Conservation (phyloP, 139 green algal species). For the Picochlorum sp. region DNA sequence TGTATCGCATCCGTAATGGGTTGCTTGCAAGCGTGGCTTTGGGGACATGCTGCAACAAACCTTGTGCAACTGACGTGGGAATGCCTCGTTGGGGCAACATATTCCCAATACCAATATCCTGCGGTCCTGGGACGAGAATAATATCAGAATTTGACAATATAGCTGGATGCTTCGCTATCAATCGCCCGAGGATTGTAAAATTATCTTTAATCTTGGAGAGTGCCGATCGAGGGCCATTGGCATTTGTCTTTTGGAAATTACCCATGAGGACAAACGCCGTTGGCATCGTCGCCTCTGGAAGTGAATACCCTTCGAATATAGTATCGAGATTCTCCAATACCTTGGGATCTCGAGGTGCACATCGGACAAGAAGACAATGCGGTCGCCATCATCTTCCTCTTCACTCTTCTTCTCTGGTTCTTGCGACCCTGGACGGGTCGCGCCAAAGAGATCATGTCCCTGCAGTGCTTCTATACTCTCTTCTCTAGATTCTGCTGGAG, state of each 20-base stretch:
- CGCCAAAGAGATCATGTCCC: conserved; percentile 79
- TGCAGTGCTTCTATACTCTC: conserved; percentile 47
- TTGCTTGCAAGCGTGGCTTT: conserved; percentile 65
- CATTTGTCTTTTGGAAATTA: conserved; percentile 64
- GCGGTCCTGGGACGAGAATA: conserved; percentile 76
- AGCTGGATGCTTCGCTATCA: conserved; percentile 53
- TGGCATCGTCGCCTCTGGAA: conserved; percentile 43
- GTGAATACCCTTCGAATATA: conserved; percentile 62
- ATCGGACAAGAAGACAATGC: conserved; percentile 72
- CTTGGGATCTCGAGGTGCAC: conserved; percentile 69
- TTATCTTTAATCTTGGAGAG: conserved; percentile 39
- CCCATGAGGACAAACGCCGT: conserved; percentile 78
- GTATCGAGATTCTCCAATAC: conserved; percentile 47
- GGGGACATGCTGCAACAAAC: conserved; percentile 46
- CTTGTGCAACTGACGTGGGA: conserved; percentile 38
- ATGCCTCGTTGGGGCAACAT: conserved; percentile 68
- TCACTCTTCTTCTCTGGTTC: conserved; percentile 23
- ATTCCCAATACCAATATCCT: conserved; percentile 51
- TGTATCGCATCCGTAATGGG: conserved; percentile 56
- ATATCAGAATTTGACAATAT: conserved; percentile 56
- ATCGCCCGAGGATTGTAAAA: conserved; percentile 57
- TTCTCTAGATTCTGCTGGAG: conserved; percentile 49
- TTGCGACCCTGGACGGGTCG: conserved; percentile 12
- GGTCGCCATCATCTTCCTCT: conserved; percentile 26
- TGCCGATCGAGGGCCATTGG: conserved; percentile 17